A percentile compares a stretch with the other conserved stretches of the same genome.
Evolutionary conservation across 208 protist genomes (phyloP).

Genomic region (Acanthamoeba sp.): DNA sequence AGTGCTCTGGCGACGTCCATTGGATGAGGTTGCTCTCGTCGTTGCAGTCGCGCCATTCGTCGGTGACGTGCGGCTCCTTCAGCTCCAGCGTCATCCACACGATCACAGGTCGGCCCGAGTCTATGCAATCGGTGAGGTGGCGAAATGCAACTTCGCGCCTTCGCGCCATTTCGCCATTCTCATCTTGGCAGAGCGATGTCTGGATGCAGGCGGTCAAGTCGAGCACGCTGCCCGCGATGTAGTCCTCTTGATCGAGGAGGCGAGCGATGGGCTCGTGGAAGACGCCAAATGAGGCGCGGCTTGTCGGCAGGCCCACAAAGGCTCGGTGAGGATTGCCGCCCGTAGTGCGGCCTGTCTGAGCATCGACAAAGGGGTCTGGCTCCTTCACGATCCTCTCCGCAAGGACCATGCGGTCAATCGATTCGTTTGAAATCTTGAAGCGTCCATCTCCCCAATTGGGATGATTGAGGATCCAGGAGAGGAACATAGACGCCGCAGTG

Average conservation of each 20-base stretch:
- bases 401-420: background rate
- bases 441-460: background rate
- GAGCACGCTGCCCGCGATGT: background rate
- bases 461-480: slow-evolving; percentile 1
- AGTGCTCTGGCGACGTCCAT: slow-evolving; percentile 22
- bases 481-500: slow-evolving; percentile 3
- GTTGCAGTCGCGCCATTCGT: background rate
- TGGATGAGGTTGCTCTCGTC: background rate
- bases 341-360: background rate
- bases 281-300: background rate
- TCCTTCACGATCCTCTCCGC: background rate
- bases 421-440: background rate
- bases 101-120: background rate
- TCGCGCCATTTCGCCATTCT: background rate
- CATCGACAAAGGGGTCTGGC: background rate
- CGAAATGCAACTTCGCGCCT: background rate
- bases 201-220: background rate
- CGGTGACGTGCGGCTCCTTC: background rate
- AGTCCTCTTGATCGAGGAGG: background rate
- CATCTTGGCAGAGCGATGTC: background rate
- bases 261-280: slow-evolving; percentile 27
- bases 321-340: background rate
- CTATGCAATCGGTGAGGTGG: background rate
- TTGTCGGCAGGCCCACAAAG: background rate
- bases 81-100: slow-evolving; percentile 33